phyloP scores from a whole-genome alignment of 192 early-diverging fungal species.

The Umbelopsis isabellina region DNA sequence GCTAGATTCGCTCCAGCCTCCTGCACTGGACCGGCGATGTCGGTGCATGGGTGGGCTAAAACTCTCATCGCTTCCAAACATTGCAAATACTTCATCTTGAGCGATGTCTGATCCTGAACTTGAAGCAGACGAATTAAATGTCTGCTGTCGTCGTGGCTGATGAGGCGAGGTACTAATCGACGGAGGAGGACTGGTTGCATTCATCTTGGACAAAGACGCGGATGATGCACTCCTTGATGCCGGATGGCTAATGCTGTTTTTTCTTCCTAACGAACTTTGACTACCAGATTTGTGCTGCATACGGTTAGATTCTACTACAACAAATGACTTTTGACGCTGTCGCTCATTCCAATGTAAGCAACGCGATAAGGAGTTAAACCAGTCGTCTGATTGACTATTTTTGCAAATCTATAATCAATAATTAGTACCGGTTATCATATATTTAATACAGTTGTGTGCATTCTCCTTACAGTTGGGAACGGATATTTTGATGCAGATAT shows the following conservation, averaged over 20 bases:
- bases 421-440: slow-evolving; percentile 50
- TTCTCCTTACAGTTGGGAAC: slow-evolving; percentile 82
- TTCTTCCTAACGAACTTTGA: background rate
- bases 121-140: background rate
- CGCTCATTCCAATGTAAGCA: slow-evolving; percentile 96
- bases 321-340: slow-evolving; percentile 84
- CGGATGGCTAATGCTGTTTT: slow-evolving; percentile 18
- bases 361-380: slow-evolving; percentile 85
- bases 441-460: background rate
- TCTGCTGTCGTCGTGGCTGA: background rate
- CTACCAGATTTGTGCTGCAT: slow-evolving; percentile 8
- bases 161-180: background rate
- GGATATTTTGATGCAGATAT: slow-evolving; percentile 86
- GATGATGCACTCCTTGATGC: slow-evolving; percentile 17
- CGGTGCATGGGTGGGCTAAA: background rate
- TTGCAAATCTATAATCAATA: background rate
- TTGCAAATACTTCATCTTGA: slow-evolving; percentile 34
- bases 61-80: slow-evolving; percentile 29
- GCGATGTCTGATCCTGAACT: slow-evolving; percentile 19
- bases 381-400: slow-evolving; percentile 62
- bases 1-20: slow-evolving; percentile 10
- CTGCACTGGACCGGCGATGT: slow-evolving; percentile 9
- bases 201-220: background rate
- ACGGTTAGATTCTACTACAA: slow-evolving; percentile 45
- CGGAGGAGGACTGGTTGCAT: background rate